Evolutionary conservation across 345 rosid species (phyloP).

Genomic region (Syzygium oleosum): DNA sequence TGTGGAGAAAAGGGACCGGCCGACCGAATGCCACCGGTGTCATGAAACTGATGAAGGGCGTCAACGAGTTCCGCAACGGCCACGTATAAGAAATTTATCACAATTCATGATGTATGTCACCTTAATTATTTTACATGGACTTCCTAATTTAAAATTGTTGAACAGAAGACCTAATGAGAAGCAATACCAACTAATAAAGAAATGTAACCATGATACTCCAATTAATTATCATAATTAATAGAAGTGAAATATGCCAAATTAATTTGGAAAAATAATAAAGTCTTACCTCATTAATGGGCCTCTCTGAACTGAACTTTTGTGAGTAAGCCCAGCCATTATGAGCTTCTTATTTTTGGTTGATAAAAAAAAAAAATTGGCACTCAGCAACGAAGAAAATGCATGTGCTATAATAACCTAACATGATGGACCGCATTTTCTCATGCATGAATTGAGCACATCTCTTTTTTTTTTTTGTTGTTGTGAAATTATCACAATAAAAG

Average conservation of each 20-base stretch:
- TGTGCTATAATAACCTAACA: background rate
- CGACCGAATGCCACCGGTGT: background rate
- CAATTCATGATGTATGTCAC: background rate
- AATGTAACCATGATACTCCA: background rate
- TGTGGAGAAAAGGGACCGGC: background rate
- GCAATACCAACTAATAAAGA: background rate
- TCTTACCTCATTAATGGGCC: background rate
- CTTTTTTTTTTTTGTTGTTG: background rate
- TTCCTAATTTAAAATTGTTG: background rate
- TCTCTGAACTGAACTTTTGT: background rate
- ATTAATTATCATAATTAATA: background rate
- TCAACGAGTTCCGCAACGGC: background rate
- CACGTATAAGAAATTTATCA: no score
- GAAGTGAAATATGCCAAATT: background rate
- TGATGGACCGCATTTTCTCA: background rate
- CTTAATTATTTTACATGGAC: background rate
- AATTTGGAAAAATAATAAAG: background rate
- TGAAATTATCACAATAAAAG: background rate
- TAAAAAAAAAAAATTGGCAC: background rate
- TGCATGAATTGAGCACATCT: background rate
- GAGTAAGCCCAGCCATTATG: background rate
- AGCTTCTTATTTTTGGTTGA: background rate
- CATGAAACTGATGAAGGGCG: background rate
- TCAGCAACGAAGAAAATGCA: background rate
- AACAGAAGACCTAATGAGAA: background rate